phyloP scores from a whole-genome alignment of 306 rosid species.

The Datisca glomerata region DNA sequence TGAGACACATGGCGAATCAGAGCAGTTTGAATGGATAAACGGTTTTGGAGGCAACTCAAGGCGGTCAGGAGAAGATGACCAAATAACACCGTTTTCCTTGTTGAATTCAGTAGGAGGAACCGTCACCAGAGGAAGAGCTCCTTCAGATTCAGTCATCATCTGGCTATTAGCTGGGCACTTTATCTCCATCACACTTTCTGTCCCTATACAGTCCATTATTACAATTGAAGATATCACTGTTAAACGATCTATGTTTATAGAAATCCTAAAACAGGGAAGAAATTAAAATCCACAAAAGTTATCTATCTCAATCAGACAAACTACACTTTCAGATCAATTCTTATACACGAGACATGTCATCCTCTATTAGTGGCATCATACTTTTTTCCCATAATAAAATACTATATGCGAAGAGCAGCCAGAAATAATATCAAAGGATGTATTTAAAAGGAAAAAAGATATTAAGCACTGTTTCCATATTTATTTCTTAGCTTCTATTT shows the following conservation, averaged over 20 bases:
- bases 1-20: slow-evolving; percentile 89
- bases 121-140: slow-evolving; percentile 65
- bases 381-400: too few species aligned
- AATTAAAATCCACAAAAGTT: too few species aligned
- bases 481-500: too few species aligned
- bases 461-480: too few species aligned
- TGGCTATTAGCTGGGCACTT: slow-evolving; percentile 54
- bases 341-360: too few species aligned
- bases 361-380: too few species aligned
- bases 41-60: slow-evolving; percentile 78
- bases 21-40: slow-evolving; percentile 75
- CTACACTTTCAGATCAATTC: too few species aligned
- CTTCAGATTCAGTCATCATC: slow-evolving; percentile 41
- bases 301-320: too few species aligned
- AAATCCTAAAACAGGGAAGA: too few species aligned
- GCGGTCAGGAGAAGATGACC: slow-evolving; percentile 85
- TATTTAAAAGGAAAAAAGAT: too few species aligned
- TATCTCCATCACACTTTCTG: slow-evolving; percentile 35
- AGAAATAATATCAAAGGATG: too few species aligned
- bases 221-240: not conserved
- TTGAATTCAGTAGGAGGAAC: slow-evolving; percentile 60
- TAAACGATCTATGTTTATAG: not conserved
- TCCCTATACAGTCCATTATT: slow-evolving; percentile 33
- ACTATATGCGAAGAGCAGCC: too few species aligned
- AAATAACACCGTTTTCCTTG: slow-evolving; percentile 68